These are phyloP conservation scores for Podaxis rugospora DNA, from an alignment of 768 basidiomycete species.

Conservation along the genomic window DNA sequence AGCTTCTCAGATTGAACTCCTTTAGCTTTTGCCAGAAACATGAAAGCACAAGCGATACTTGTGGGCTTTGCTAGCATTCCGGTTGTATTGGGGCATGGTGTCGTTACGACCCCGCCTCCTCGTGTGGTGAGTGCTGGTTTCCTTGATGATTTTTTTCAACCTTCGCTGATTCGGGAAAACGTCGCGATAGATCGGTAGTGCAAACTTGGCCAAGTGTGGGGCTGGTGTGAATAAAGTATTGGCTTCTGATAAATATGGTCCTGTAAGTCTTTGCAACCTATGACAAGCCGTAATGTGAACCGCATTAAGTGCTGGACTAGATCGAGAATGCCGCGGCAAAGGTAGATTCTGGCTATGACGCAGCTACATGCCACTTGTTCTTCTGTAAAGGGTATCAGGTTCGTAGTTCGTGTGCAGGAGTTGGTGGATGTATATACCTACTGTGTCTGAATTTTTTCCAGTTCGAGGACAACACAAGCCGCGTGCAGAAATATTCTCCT, in stretches of 20 bases:
- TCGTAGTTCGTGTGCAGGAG: not conserved
- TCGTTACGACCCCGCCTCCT: constrained; percentile 25
- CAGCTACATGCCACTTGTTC: constrained; percentile 28
- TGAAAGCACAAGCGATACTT: not conserved
- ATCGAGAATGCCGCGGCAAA: constrained; percentile 27
- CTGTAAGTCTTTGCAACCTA: constrained; percentile 19
- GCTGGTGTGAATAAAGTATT: constrained; percentile 22
- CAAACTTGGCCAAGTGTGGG: constrained; percentile 27
- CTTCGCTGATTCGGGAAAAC: not conserved
- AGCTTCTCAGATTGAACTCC: not conserved
- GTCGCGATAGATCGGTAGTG: constrained; percentile 24
- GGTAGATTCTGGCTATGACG: constrained; percentile 25
- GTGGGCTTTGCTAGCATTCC: constrained; percentile 8
- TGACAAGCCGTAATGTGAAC: not conserved
- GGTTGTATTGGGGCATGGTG: constrained; percentile 21
- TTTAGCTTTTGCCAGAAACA: not conserved
- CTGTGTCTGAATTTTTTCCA: not conserved
- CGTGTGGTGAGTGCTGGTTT: constrained; percentile 18
- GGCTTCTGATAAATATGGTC: constrained; percentile 25
- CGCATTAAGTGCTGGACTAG: constrained; percentile 11
- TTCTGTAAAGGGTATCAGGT: constrained; percentile 31
- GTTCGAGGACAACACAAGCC: constrained; percentile 27
- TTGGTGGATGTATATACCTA: not conserved
- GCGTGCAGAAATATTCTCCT: constrained; percentile 22
- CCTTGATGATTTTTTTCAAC: not conserved